Evolutionary conservation across 1,284 basidiomycete species (phyloP).

Genomic region (Malassezia furfur): DNA sequence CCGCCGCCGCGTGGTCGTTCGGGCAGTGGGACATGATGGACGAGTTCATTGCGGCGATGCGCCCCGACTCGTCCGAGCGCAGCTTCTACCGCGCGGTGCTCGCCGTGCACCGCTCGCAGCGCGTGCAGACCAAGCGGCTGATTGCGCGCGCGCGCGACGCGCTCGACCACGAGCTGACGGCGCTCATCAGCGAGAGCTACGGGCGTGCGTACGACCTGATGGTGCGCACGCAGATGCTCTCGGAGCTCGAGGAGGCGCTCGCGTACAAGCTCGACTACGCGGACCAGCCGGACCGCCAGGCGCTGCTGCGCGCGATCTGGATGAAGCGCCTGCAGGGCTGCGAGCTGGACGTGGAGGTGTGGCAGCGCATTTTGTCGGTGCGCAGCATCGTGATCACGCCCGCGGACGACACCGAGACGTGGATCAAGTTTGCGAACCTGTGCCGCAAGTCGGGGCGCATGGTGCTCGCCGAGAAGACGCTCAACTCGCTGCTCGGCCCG

Average conservation of each 20-base stretch:
- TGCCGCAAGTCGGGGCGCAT: constrained; percentile 76
- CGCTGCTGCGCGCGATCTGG: constrained; percentile 41
- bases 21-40: constrained; percentile 99
- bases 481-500: constrained; percentile 56
- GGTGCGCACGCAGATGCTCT: constrained; percentile 96
- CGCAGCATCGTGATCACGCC: constrained; percentile 86
- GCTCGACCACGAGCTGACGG: constrained; percentile 81
- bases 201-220: constrained; percentile 87
- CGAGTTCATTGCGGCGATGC: constrained; percentile 89
- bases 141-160: constrained; percentile 91
- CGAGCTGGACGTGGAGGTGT: constrained; percentile 96
- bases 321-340: constrained; percentile 73
- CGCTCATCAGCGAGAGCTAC: constrained; percentile 90
- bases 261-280: constrained; percentile 63
- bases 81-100: constrained; percentile 94
- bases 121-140: constrained; percentile 75
- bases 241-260: constrained; percentile 96
- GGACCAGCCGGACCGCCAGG: constrained; percentile 71
- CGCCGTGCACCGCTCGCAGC: constrained; percentile 90
- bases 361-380: constrained; percentile 95
- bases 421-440: constrained; percentile 86
- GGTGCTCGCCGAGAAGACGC: constrained; percentile 89
- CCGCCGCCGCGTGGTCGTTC: constrained; percentile 91
- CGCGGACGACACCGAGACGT: constrained; percentile 89
- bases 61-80: constrained; percentile 80